These are phyloP conservation scores for Anthracocystis walkeri DNA, from an alignment of 1,284 basidiomycete genomes.

Conservation along the genomic window DNA sequence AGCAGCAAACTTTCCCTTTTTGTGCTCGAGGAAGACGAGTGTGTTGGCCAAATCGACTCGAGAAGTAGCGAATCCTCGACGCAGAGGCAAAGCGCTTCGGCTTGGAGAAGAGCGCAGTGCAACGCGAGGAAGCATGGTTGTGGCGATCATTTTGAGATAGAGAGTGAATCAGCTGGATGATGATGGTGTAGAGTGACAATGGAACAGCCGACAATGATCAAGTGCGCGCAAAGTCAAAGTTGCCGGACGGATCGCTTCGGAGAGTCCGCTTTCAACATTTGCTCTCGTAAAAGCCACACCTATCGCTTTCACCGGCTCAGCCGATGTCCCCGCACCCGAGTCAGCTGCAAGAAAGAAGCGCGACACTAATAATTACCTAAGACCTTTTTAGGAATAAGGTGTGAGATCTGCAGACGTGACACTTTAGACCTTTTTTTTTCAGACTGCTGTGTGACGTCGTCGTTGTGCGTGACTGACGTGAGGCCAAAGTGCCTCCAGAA, in stretches of 20 bases:
- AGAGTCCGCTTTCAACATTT: conserved; percentile 23
- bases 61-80: conserved; percentile 60
- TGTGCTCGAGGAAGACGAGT: conserved; percentile 89
- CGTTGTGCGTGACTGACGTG: conserved; percentile 6
- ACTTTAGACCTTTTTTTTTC: not conserved
- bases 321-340: conserved; percentile 31
- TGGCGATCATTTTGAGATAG: conserved; percentile 47
- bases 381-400: not conserved
- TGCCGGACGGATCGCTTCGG: conserved; percentile 21
- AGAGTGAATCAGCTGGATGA: conserved; percentile 7
- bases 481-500: conserved; percentile 12
- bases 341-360: not conserved
- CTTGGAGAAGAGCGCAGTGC: conserved; percentile 10
- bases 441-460: conserved; percentile 7
- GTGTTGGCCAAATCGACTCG: conserved; percentile 71
- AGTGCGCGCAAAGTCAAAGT: not conserved
- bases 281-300: not conserved
- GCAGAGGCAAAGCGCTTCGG: conserved; percentile 30
- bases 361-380: conserved; percentile 34
- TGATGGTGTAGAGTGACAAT: conserved; percentile 7
- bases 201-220: not conserved
- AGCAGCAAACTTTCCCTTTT: conserved; percentile 82
- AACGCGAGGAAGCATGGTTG: conserved; percentile 39
- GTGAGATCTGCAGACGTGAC: conserved; percentile 7
- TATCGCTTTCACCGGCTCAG: conserved; percentile 28